These are phyloP conservation scores for Fomitopsis serialis DNA, from an alignment of 768 basidiomycete genomes.

Conservation along the genomic window DNA sequence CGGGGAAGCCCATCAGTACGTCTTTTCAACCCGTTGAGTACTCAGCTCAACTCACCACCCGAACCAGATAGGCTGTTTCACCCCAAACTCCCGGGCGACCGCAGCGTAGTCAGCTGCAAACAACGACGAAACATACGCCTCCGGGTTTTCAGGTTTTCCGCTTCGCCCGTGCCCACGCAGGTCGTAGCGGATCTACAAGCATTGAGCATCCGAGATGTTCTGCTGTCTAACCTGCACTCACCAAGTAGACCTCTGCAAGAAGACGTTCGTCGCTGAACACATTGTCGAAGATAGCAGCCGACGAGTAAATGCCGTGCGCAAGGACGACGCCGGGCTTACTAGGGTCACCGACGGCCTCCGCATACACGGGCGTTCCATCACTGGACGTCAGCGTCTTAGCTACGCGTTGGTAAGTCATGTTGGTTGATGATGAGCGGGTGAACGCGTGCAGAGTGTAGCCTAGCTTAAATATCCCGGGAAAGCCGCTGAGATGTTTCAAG, in stretches of 20 bases:
- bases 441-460: too few species aligned
- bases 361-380: conserved; percentile 18
- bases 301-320: conserved; percentile 16
- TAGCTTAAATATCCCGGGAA: too few species aligned
- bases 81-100: conserved; percentile 14
- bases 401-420: not conserved
- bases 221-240: conserved; percentile 1
- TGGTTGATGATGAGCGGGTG: too few species aligned
- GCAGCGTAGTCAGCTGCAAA: conserved; percentile 19
- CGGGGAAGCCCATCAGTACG: too few species aligned
- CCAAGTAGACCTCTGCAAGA: conserved; percentile 15
- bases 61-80: conserved; percentile 15
- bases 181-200: conserved; percentile 19
- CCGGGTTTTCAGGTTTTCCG: conserved; percentile 6
- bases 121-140: conserved; percentile 7
- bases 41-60: conserved; percentile 12
- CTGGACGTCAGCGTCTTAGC: conserved; percentile 12
- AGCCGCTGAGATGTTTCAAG: too few species aligned
- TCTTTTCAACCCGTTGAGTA: not conserved
- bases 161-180: conserved; percentile 19
- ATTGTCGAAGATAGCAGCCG: conserved; percentile 13
- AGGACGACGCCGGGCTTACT: conserved; percentile 17
- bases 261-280: conserved; percentile 12
- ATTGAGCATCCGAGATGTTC: not conserved
- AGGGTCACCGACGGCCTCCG: conserved; percentile 18